Evolutionary conservation across 148 eudicot species (phyloP).

Genomic region (Chenopodium formosanum): DNA sequence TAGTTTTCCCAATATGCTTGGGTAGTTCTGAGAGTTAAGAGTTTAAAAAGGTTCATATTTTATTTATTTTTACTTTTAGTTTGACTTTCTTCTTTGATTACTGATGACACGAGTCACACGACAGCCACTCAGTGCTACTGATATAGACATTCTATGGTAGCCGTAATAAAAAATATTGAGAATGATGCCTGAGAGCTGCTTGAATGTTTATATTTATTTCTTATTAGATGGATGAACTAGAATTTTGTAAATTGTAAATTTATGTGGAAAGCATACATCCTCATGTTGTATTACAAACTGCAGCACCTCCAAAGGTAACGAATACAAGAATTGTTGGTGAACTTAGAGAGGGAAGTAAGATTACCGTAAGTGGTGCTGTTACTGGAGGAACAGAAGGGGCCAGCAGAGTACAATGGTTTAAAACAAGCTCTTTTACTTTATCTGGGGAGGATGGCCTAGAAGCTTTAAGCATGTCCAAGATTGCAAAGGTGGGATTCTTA

Average conservation of each 20-base stretch:
- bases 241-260: not conserved
- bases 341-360: conserved; percentile 86
- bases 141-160: too few relatives aligned
- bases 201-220: not conserved
- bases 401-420: conserved; percentile 99
- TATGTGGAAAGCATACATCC: conserved; percentile 5
- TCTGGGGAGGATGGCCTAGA: conserved; percentile 74
- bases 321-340: conserved; percentile 81
- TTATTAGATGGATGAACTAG: not conserved
- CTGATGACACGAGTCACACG: too few relatives aligned
- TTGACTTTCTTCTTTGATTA: too few relatives aligned
- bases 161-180: not conserved
- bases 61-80: too few relatives aligned
- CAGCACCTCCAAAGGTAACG: conserved; percentile 93
- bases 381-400: conserved; percentile 95
- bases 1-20: not conserved
- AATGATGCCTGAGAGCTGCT: not conserved
- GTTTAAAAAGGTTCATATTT: too few relatives aligned
- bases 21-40: not conserved
- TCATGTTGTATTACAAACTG: conserved; percentile 17
- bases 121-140: too few relatives aligned
- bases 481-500: conserved; percentile 69
- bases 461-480: conserved; percentile 76
- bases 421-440: conserved; percentile 49
- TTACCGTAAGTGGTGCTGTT: conserved; percentile 79